A percentile compares a stretch with the other conserved stretches of the same genome.
Conservation (phyloP, 352 stramenopile species). For the Pythium phragmiticola region DNA sequence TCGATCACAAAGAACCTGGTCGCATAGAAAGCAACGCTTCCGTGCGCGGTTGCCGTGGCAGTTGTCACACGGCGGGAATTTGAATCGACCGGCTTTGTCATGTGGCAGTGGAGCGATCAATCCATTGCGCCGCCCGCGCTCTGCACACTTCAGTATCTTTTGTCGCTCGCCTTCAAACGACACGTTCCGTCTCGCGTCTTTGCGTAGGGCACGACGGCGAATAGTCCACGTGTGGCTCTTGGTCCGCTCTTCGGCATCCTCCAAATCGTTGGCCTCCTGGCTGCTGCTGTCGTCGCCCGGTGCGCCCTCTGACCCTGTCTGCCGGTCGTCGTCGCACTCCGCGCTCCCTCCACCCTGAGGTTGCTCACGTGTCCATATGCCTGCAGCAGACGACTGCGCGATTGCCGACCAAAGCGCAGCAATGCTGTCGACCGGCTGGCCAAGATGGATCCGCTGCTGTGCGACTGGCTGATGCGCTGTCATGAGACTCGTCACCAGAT, state of each 20-base stretch:
- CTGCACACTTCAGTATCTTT: constrained; percentile 35
- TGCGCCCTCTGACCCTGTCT: neutral
- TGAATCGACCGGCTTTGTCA: constrained; percentile 33
- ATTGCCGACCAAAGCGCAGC: neutral
- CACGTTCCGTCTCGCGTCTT: constrained; percentile 24
- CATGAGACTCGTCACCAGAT: constrained; percentile 37
- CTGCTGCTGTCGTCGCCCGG: neutral
- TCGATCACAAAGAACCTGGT: constrained; percentile 60
- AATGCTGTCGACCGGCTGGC: neutral
- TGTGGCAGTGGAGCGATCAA: constrained; percentile 51
- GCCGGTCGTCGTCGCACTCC: neutral
- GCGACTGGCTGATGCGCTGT: constrained; percentile 11
- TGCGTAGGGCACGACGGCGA: constrained; percentile 37
- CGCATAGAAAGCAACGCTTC: constrained; percentile 51
- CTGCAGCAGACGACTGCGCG: neutral
- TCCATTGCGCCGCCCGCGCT: constrained; percentile 48
- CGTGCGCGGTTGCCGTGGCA: constrained; percentile 42
- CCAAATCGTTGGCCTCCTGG: neutral
- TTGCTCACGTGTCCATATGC: neutral
- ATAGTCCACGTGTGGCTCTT: constrained; percentile 32
- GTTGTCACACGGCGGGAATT: constrained; percentile 52
- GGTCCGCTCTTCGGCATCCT: neutral
- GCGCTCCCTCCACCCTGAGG: neutral
- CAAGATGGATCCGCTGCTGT: neutral
- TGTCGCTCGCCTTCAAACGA: constrained; percentile 43